Evolutionary conservation across 805 yeast species (phyloP), one percentile per base, ranked within the genome.

Genomic region (Sugiyamaella smithiae): DNA sequence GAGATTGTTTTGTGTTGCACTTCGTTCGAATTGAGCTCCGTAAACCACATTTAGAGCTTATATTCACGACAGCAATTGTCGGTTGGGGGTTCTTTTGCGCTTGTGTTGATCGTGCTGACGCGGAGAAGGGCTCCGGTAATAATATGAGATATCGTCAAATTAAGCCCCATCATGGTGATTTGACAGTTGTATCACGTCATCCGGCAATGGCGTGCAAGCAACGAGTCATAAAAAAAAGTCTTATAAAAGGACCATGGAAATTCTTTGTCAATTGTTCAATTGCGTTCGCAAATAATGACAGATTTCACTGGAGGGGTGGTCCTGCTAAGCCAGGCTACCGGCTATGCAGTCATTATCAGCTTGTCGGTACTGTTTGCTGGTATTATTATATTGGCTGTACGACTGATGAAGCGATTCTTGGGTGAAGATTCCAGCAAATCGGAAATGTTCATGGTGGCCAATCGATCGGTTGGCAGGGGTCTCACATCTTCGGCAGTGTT

Each of bases 281-380:
- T n/a, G 33, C 7, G 33, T n/a, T n/a, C n/a, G n/a, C n/a, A n/a
- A n/a, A 19, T n/a, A 19, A 35, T 35, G 38, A 11, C 38, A 9
- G 22, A 35, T 35, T 16, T 35, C 19, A 35, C 19, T 20, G 49
- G 26, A 8, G 49, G 45, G 14, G 28, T 25, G 23, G 25, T 14
- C 9, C 29, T 46, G 33, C 46, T 46, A 6, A 32, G 38, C 23
- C 55, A 51, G 66, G 83, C 87, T 38, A 88, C 85, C 2, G 95
- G 95, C 3, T 87, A 87, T 57, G 95, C 84, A 25, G 81, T 88
- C 50, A 85, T 88, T 24, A 82, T 85, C 31, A 95, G 95, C 16
- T 72, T 88, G 32, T 95, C 95, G 37, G 76, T 82, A 36, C 81
- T 81, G 17, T 88, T 88, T 62, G 62, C 67, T 17, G 44, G 48